Conservation (phyloP, 352 stramenopile genomes). For the Pythium brassicae region DNA sequence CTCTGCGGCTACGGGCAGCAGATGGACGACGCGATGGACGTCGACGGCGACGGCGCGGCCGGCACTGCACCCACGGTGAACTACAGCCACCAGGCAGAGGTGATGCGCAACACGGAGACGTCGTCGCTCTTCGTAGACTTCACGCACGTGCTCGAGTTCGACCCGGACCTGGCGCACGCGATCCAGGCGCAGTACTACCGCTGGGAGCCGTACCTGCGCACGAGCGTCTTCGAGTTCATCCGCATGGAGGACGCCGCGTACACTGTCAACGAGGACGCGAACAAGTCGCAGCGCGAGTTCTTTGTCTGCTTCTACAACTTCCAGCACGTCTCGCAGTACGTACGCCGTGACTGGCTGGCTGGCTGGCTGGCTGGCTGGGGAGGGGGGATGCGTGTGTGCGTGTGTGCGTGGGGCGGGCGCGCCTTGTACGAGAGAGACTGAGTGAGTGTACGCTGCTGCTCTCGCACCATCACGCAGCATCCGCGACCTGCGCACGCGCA, state of each 20-base stretch:
- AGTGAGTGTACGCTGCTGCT: background rate
- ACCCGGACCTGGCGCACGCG: constrained; percentile 74
- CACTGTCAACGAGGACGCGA: constrained; percentile 75
- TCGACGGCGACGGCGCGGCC: constrained; percentile 12
- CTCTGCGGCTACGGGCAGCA: constrained; percentile 71
- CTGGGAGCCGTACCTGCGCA: constrained; percentile 75
- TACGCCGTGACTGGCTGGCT: background rate
- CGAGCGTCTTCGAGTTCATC: constrained; percentile 78
- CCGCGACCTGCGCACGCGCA: constrained; percentile 88
- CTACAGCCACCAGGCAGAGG: constrained; percentile 81
- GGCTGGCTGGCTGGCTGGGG: background rate
- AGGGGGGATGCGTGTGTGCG: background rate
- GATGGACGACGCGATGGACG: constrained; percentile 2
- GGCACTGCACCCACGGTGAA: constrained; percentile 40
- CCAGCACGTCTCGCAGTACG: constrained; percentile 77
- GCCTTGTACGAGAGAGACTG: background rate
- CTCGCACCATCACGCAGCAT: constrained; percentile 53
- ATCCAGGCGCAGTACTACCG: constrained; percentile 85
- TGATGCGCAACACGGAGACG: constrained; percentile 85
- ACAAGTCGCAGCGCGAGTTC: constrained; percentile 77
- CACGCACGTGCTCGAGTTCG: constrained; percentile 77
- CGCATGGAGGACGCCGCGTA: constrained; percentile 69
- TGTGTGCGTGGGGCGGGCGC: no score
- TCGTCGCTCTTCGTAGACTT: constrained; percentile 88
- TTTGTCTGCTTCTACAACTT: constrained; percentile 91